Evolutionary conservation across 768 basidiomycete species (phyloP).

Genomic region (Steccherinum ochraceum): DNA sequence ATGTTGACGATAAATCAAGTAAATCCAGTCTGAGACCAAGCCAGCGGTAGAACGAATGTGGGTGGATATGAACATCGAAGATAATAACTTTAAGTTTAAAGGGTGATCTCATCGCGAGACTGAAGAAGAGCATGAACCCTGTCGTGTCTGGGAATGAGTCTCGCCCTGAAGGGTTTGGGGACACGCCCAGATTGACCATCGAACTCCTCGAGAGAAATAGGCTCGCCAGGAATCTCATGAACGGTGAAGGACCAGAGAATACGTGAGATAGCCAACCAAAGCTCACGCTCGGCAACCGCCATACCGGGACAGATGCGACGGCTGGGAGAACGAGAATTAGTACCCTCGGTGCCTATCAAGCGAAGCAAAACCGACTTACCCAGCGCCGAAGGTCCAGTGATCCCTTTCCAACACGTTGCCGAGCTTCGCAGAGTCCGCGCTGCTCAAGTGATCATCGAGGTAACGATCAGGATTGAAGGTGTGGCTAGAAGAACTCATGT

Average conservation of each 20-base stretch:
- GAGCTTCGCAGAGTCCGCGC: conserved; percentile 38
- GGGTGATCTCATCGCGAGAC: conserved; percentile 7
- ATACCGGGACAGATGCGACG: conserved; percentile 37
- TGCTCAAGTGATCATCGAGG: conserved; percentile 29
- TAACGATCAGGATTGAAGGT: conserved; percentile 40
- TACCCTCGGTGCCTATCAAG: background rate
- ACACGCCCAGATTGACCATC: conserved; percentile 41
- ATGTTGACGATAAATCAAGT: background rate
- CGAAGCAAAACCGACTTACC: conserved; percentile 24
- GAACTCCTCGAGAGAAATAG: conserved; percentile 41
- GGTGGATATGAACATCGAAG: background rate
- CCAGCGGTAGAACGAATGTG: background rate
- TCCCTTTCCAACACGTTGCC: conserved; percentile 38
- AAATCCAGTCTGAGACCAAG: background rate
- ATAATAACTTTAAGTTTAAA: background rate
- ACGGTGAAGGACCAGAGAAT: conserved; percentile 44
- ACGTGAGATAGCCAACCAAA: conserved; percentile 38
- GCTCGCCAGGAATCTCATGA: conserved; percentile 34
- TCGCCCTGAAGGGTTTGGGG: conserved; percentile 35
- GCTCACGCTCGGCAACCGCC: conserved; percentile 38
- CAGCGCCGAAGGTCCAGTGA: conserved; percentile 46
- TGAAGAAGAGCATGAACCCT: conserved; percentile 8
- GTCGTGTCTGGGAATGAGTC: conserved; percentile 18
- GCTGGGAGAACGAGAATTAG: conserved; percentile 4
- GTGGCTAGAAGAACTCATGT: conserved; percentile 9